These are phyloP conservation scores for Vaccinium myrtillus DNA, from an alignment of 148 eudicot species.

Conservation along the genomic window DNA sequence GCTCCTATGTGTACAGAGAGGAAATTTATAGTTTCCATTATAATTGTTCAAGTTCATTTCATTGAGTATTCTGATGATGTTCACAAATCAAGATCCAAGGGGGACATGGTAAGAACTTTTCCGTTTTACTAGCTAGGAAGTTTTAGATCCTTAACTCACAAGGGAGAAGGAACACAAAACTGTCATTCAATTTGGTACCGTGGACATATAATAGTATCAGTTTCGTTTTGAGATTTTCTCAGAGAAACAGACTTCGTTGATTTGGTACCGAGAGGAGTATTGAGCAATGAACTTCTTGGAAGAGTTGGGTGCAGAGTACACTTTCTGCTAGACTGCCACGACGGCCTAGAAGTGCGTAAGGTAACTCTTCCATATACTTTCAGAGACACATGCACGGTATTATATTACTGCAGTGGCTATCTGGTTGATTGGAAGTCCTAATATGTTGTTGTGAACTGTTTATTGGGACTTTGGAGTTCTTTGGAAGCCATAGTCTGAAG, in stretches of 20 bases:
- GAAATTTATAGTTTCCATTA: no score
- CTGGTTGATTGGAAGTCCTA: neutral
- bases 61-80: neutral
- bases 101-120: neutral
- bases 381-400: neutral
- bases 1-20: neutral
- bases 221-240: neutral
- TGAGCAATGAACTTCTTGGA: neutral
- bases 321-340: no score
- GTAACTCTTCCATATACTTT: neutral
- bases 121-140: neutral
- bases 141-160: neutral
- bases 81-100: neutral
- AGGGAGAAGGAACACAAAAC: neutral
- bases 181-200: no score
- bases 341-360: neutral
- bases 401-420: neutral
- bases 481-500: neutral
- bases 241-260: neutral
- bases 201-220: neutral
- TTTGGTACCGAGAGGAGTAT: neutral
- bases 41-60: no score
- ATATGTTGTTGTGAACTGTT: neutral
- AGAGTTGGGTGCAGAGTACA: neutral
- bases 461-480: neutral